These are phyloP conservation scores for Mychonastes homosphaera DNA, from an alignment of 139 green algal species.

Conservation along the genomic window DNA sequence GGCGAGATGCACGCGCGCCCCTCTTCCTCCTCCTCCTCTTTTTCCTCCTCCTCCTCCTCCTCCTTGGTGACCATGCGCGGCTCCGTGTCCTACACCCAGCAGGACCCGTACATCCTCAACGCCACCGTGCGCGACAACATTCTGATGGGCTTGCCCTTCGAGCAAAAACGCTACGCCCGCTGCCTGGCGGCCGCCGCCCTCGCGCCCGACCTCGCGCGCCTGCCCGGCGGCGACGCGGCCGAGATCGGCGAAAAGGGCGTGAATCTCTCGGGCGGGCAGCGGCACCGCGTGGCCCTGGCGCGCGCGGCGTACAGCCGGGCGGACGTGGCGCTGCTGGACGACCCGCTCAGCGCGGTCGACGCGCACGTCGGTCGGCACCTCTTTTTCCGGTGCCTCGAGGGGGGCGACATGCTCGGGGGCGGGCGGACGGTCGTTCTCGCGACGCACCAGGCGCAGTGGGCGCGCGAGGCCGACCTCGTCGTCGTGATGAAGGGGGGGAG, in stretches of 20 bases:
- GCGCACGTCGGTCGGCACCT: conserved; percentile 56
- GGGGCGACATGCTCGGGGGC: too few relatives aligned
- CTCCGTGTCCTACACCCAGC: conserved; percentile 39
- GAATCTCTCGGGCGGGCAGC: conserved; percentile 56
- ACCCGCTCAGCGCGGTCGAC: conserved; percentile 80
- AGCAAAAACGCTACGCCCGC: conserved; percentile 24
- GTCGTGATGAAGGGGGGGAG: conserved; percentile 70
- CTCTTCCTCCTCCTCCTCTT: neutral
- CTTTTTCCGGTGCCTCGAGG: conserved; percentile 31
- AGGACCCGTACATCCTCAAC: conserved; percentile 65
- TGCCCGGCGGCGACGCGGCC: conserved; percentile 26
- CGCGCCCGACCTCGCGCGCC: conserved; percentile 18
- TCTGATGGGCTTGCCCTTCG: conserved; percentile 34
- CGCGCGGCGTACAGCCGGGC: conserved; percentile 58
- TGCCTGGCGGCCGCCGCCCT: conserved; percentile 32
- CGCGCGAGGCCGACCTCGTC: conserved; percentile 68
- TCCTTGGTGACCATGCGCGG: conserved; percentile 25
- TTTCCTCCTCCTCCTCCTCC: conserved; percentile 15
- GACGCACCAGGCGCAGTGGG: conserved; percentile 53
- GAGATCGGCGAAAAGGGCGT: conserved; percentile 52
- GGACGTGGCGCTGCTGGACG: conserved; percentile 68
- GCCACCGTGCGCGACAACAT: conserved; percentile 54
- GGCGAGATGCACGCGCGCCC: conserved; percentile 38
- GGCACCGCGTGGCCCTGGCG: conserved; percentile 60
- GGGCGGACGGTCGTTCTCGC: neutral